phyloP scores from a whole-genome alignment of 768 basidiomycete genomes.

The Auriculariales sp. region DNA sequence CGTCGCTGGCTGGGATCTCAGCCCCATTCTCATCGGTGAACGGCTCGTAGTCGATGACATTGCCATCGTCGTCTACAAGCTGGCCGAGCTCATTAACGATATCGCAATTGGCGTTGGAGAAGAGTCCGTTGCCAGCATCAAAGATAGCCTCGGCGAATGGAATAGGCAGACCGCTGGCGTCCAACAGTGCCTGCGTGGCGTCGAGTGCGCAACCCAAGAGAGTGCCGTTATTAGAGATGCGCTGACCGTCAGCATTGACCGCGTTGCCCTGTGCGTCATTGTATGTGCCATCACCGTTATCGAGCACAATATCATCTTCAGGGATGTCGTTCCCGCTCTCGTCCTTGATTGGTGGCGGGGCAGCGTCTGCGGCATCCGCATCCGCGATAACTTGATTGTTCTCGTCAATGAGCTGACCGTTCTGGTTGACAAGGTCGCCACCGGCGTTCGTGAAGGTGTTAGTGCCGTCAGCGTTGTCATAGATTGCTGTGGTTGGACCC shows the following conservation, averaged over 20 bases:
- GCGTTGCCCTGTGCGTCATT: not conserved
- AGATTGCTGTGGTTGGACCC: not conserved
- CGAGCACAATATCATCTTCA: not conserved
- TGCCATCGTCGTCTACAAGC: not conserved
- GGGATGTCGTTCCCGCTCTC: not conserved
- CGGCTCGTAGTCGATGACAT: slow-evolving; percentile 1
- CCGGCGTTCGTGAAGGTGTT: not conserved
- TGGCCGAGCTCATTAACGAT: not conserved
- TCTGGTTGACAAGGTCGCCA: not conserved
- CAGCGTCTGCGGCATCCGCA: not conserved
- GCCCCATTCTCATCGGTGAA: not conserved
- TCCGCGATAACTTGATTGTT: not conserved
- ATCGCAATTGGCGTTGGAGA: not conserved
- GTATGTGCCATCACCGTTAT: not conserved
- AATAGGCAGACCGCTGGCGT: not conserved
- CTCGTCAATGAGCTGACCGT: not conserved
- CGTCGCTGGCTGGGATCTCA: not conserved
- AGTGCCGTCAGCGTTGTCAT: not conserved
- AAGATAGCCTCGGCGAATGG: not conserved
- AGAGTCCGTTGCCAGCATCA: not conserved
- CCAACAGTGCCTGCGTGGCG: not conserved
- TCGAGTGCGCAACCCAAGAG: not conserved
- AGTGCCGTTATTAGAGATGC: not conserved
- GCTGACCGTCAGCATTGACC: not conserved
- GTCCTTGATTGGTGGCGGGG: not conserved